Percentiles rank a stretch among this genome's conserved stretches.
Conservation (phyloP, 441 rosid genomes). For the Euphorbia corollata region DNA sequence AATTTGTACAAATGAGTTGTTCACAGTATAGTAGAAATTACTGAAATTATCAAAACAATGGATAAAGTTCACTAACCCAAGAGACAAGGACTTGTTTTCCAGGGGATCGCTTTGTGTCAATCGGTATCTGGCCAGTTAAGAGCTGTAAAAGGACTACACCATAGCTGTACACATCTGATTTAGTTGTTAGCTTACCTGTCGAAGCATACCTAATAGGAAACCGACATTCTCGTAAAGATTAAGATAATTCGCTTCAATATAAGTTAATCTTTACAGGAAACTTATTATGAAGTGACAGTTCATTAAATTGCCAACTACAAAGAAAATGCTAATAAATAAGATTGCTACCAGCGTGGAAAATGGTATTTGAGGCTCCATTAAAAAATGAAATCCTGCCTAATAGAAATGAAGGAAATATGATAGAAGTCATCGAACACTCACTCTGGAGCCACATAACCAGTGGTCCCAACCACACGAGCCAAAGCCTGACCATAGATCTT, state of each 20-base stretch:
- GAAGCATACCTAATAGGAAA: constrained; percentile 54
- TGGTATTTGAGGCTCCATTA: not conserved
- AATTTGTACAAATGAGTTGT: not conserved
- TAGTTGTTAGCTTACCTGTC: constrained; percentile 80
- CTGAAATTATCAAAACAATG: not conserved
- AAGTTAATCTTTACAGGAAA: not conserved
- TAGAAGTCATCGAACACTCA: constrained; percentile 50
- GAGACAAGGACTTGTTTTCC: constrained; percentile 84
- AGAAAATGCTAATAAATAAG: not conserved
- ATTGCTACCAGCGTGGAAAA: constrained; percentile 6
- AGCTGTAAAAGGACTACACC: constrained; percentile 78
- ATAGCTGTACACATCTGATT: constrained; percentile 85
- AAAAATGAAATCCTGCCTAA: constrained; percentile 30
- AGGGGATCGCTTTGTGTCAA: constrained; percentile 54
- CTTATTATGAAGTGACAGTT: not conserved
- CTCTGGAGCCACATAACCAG: constrained; percentile 88
- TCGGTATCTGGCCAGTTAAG: constrained; percentile 69
- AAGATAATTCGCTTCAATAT: not conserved
- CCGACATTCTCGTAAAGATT: not conserved
- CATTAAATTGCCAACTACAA: not conserved
- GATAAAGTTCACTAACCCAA: constrained; percentile 47
- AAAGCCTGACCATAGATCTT: constrained; percentile 64
- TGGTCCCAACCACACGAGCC: constrained; percentile 65
- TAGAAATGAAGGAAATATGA: constrained; percentile 17
- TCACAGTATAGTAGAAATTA: not conserved